Percentiles rank a stretch among this genome's conserved stretches.
Conservation (phyloP, 208 protist species). For the Endotrypanum monterogeii region DNA sequence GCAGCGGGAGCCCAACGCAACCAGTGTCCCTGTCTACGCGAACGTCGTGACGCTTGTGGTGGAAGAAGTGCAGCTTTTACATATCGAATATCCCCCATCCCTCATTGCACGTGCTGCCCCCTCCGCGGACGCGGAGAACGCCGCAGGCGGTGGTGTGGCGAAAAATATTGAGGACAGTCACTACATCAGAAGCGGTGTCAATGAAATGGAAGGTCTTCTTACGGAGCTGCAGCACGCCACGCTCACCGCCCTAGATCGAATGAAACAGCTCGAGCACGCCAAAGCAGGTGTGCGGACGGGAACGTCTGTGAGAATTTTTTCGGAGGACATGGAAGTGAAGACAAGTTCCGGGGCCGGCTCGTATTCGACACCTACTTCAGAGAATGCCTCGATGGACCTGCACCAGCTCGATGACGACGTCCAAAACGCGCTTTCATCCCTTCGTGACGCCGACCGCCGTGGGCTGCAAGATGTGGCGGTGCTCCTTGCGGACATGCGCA, state of each 20-base stretch:
- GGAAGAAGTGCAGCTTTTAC: conserved; percentile 21
- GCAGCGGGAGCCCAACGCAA: conserved; percentile 2
- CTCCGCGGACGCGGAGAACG: neutral
- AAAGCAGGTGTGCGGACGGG: neutral
- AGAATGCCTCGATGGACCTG: neutral
- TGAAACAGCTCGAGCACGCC: conserved; percentile 3
- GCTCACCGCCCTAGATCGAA: neutral
- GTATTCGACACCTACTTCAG: neutral
- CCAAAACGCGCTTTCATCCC: conserved; percentile 11
- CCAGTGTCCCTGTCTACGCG: neutral
- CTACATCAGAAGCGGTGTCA: conserved; percentile 15
- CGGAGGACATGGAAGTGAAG: neutral
- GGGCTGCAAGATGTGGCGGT: conserved; percentile 2
- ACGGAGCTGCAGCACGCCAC: conserved; percentile 2
- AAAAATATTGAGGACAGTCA: neutral
- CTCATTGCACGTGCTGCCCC: neutral
- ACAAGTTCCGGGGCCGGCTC: neutral
- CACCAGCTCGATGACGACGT: conserved; percentile 8
- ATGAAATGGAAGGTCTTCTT: conserved; percentile 16
- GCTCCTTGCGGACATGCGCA: conserved; percentile 18
- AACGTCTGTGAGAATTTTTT: neutral
- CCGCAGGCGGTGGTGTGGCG: neutral
- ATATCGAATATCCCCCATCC: conserved; percentile 30
- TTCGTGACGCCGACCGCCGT: conserved; percentile 15
- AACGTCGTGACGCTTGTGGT: conserved; percentile 37